Percentiles rank a stretch among this genome's conserved stretches.
phyloP scores from a whole-genome alignment of 2,329 filamentous ascomycete genomes.

The Furcasterigmium sp. region DNA sequence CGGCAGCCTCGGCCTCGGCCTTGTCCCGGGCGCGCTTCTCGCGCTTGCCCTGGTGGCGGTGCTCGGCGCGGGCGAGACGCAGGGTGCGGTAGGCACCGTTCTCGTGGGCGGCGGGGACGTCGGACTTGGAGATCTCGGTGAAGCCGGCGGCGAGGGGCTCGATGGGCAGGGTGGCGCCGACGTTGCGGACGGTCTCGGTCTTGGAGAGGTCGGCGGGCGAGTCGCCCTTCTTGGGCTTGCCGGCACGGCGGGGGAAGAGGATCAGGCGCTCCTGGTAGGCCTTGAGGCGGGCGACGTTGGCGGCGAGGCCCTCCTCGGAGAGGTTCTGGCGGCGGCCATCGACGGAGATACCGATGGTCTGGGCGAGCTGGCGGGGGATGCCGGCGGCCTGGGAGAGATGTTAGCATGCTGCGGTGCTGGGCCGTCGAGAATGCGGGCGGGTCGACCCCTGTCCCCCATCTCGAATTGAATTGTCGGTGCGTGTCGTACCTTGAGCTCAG shows the following conservation, averaged over 20 bases:
- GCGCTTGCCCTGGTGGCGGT: slow-evolving; percentile 73
- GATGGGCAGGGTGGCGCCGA: slow-evolving; percentile 66
- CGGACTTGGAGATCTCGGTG: slow-evolving; percentile 75
- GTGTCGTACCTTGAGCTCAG: slow-evolving; percentile 87
- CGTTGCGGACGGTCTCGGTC: slow-evolving; percentile 52
- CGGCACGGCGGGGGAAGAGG: slow-evolving; percentile 93
- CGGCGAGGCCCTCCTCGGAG: slow-evolving; percentile 87
- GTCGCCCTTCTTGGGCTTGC: slow-evolving; percentile 91
- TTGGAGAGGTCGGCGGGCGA: slow-evolving; percentile 67
- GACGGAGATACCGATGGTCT: slow-evolving; percentile 95
- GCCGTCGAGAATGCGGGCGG: slow-evolving; percentile 7
- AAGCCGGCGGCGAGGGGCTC: slow-evolving; percentile 59
- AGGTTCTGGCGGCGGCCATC: slow-evolving; percentile 96
- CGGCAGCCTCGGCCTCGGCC: slow-evolving; percentile 68
- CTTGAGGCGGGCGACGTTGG: slow-evolving; percentile 97
- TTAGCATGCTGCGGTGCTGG: slow-evolving; percentile 10
- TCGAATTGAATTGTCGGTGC: not conserved
- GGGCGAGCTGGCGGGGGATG: slow-evolving; percentile 88
- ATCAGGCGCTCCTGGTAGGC: slow-evolving; percentile 95
- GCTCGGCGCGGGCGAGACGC: slow-evolving; percentile 77
- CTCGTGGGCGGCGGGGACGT: slow-evolving; percentile 68
- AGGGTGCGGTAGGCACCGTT: slow-evolving; percentile 84
- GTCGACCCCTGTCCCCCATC: not conserved
- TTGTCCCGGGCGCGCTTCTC: slow-evolving; percentile 92
- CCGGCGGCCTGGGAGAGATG: slow-evolving; percentile 68